Evolutionary conservation across 768 basidiomycete genomes (phyloP).

Genomic region (Lactarius sp.): DNA sequence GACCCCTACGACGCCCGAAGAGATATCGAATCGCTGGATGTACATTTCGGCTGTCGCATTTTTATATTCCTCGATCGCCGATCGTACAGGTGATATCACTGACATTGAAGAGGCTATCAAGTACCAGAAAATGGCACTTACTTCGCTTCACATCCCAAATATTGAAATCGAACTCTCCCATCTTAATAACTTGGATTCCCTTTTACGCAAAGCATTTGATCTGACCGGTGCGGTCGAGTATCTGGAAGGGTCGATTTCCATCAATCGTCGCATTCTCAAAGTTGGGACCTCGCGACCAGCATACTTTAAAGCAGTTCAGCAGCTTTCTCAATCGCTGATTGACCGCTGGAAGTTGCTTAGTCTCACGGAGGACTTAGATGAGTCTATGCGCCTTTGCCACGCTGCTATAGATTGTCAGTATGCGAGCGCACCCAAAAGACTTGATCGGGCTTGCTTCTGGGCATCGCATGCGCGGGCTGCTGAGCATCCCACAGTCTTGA

Average conservation of each 20-base stretch:
- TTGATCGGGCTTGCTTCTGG: not conserved
- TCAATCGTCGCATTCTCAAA: too few species aligned
- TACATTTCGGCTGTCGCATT: not conserved
- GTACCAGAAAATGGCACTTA: not conserved
- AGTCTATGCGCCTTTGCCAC: too few species aligned
- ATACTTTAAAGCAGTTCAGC: too few species aligned
- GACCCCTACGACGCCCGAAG: too few species aligned
- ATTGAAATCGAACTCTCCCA: not conserved
- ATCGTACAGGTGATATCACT: not conserved
- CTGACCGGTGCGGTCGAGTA: too few species aligned
- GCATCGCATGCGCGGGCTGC: not conserved
- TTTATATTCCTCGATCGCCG: too few species aligned
- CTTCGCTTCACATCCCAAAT: not conserved
- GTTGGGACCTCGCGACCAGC: too few species aligned
- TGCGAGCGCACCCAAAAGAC: not conserved
- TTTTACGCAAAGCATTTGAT: not conserved
- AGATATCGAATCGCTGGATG: not conserved
- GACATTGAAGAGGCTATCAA: not conserved
- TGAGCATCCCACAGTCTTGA: not conserved
- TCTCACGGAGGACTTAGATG: too few species aligned
- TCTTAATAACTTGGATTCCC: fast-evolving
- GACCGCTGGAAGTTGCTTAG: too few species aligned
- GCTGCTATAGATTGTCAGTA: too few species aligned
- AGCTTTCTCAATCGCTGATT: too few species aligned
- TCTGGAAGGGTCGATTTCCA: too few species aligned